These are phyloP conservation scores for Aspergillus hancockii DNA, from an alignment of 495 filamentous ascomycete species.

Conservation along the genomic window DNA sequence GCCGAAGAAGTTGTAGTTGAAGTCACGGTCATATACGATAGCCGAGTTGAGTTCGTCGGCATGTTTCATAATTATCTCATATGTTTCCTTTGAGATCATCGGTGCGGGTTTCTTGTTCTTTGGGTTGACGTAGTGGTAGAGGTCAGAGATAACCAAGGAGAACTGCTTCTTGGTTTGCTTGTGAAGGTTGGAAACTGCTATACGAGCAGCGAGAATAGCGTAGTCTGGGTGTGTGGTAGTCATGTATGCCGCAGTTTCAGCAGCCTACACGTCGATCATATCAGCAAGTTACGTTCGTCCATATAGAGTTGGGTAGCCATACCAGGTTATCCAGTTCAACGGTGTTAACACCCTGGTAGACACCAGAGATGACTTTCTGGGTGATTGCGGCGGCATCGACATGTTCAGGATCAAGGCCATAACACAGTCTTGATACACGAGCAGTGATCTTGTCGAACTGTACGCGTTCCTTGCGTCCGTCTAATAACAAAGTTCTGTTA, in stretches of 20 bases:
- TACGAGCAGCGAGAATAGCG: conserved; percentile 96
- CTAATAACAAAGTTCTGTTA: conserved; percentile 48
- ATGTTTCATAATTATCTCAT: conserved; percentile 91
- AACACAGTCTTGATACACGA: conserved; percentile 94
- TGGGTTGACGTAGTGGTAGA: conserved; percentile 96
- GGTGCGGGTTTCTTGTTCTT: conserved; percentile 82
- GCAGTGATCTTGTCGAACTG: conserved; percentile 99
- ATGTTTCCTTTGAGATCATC: conserved; percentile 88
- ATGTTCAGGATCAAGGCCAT: conserved; percentile 93
- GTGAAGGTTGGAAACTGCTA: conserved; percentile 98
- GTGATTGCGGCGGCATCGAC: conserved; percentile 98
- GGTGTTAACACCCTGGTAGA: conserved; percentile 97
- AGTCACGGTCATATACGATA: conserved; percentile 98
- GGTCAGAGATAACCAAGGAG: conserved; percentile 86
- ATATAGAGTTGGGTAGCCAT: conserved; percentile 33
- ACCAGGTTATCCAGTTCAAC: conserved; percentile 96
- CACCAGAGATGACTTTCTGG: conserved; percentile 98
- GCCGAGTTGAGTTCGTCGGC: conserved; percentile 96
- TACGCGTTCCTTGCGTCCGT: conserved; percentile 99
- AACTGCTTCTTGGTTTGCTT: conserved; percentile 99
- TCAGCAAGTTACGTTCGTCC: conserved; percentile 14
- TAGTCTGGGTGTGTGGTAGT: conserved; percentile 99
- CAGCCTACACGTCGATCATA: conserved; percentile 61
- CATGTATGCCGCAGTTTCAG: conserved; percentile 99
- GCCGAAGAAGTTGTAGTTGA: conserved; percentile 99